phyloP scores from a whole-genome alignment of 257 asterid species.

The Solanum rostratum region DNA sequence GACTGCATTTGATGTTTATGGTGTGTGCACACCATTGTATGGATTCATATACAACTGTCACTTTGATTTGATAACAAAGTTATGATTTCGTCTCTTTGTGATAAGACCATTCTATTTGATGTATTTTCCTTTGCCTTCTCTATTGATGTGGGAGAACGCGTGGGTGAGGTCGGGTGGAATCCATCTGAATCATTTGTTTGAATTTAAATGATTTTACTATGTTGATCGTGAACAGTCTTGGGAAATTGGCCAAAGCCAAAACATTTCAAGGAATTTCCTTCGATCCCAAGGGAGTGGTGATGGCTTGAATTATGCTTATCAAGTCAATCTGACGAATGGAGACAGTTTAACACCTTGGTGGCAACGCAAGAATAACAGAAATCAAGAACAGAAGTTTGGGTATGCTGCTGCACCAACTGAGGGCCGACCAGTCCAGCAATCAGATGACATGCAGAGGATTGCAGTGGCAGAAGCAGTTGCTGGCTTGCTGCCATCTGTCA shows the following conservation, averaged over 20 bases:
- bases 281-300: slow-evolving; percentile 32
- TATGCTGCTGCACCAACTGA: slow-evolving; percentile 9
- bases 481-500: slow-evolving; percentile 93
- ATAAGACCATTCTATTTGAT: background rate
- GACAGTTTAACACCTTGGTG: slow-evolving; percentile 45
- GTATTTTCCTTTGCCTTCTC: background rate
- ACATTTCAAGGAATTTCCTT: slow-evolving; percentile 21
- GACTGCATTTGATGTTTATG: background rate
- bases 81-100: background rate
- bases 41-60: background rate
- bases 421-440: slow-evolving; percentile 40
- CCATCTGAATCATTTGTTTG: background rate
- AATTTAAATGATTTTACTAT: background rate
- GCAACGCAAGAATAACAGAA: slow-evolving; percentile 47
- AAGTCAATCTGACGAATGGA: slow-evolving; percentile 32
- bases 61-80: background rate
- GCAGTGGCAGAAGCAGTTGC: slow-evolving; percentile 86
- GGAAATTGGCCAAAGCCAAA: slow-evolving; percentile 54
- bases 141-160: background rate
- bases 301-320: slow-evolving; percentile 12
- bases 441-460: slow-evolving; percentile 91
- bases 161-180: background rate
- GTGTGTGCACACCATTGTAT: background rate
- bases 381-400: no score
- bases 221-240: slow-evolving; percentile 56